A percentile compares a stretch with the other conserved stretches of the same genome.
phyloP scores from a whole-genome alignment of 257 asterid genomes.

The Solanum stenotomum region DNA sequence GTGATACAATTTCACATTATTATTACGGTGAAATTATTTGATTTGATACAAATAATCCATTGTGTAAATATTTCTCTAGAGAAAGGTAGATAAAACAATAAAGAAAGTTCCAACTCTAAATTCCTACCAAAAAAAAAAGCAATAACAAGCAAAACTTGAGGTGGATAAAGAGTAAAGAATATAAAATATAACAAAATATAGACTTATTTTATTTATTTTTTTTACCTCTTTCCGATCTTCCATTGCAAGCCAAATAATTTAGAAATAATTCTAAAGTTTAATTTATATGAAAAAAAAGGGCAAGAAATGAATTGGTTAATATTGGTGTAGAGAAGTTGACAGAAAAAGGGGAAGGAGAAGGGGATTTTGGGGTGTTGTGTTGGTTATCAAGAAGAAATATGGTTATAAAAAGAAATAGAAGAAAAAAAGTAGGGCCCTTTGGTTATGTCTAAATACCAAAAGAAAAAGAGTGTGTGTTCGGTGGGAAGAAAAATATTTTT shows the following conservation, averaged over 20 bases:
- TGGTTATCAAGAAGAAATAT: background rate
- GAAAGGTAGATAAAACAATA: background rate
- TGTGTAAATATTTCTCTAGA: background rate
- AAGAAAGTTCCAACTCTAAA: background rate
- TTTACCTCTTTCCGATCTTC: conserved; percentile 21
- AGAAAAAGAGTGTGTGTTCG: background rate
- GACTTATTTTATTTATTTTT: background rate
- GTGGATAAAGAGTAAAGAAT: background rate
- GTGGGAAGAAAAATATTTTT: no score
- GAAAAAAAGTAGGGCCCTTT: background rate
- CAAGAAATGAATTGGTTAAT: background rate
- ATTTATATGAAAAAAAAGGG: background rate
- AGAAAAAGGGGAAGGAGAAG: background rate
- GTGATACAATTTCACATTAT: background rate
- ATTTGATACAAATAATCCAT: background rate
- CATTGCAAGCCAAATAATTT: background rate
- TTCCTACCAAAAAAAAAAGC: background rate
- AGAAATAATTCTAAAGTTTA: background rate
- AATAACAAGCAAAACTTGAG: background rate
- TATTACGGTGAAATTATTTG: background rate
- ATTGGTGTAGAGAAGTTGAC: background rate
- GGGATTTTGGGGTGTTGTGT: background rate
- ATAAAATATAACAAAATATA: background rate
- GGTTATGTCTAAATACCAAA: background rate
- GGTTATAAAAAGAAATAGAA: background rate